Percentiles rank a stretch among this genome's conserved stretches.
phyloP scores from a whole-genome alignment of 768 basidiomycete genomes.

The Boletus rubroflammeus region DNA sequence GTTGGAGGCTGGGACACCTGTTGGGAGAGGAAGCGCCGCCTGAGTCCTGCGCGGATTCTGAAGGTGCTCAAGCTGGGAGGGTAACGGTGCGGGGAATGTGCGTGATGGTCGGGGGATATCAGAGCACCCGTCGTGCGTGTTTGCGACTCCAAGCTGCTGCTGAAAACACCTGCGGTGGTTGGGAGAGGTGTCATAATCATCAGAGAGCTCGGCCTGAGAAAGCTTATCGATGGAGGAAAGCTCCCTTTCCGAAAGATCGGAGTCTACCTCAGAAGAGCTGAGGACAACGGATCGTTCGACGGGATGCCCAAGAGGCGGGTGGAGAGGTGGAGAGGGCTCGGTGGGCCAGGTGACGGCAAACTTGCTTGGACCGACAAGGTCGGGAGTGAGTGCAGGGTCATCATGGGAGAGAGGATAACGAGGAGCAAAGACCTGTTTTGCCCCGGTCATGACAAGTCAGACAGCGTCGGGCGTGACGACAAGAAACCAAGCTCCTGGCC shows the following conservation, averaged over 20 bases:
- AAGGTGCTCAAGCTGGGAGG: slow-evolving; percentile 72
- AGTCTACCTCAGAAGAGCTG: slow-evolving; percentile 51
- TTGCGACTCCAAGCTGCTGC: slow-evolving; percentile 21
- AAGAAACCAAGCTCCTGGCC: slow-evolving; percentile 16
- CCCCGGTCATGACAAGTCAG: slow-evolving; percentile 25
- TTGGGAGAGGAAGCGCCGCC: slow-evolving; percentile 6
- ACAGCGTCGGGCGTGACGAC: slow-evolving; percentile 2
- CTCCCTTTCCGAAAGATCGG: slow-evolving; percentile 48
- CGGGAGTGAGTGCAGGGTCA: slow-evolving; percentile 43
- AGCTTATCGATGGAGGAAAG: slow-evolving; percentile 27
- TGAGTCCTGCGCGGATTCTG: slow-evolving; percentile 57
- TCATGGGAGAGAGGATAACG: slow-evolving; percentile 44
- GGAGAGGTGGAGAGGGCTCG: slow-evolving; percentile 40
- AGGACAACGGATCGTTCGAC: slow-evolving; percentile 39
- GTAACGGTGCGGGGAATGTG: slow-evolving; percentile 76
- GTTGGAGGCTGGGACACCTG: slow-evolving; percentile 16
- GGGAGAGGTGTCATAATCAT: slow-evolving; percentile 27
- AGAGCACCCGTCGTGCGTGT: slow-evolving; percentile 24
- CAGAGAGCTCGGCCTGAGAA: slow-evolving; percentile 32
- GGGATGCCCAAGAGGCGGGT: slow-evolving; percentile 31
- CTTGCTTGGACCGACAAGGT: slow-evolving; percentile 48
- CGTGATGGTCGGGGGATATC: slow-evolving; percentile 60
- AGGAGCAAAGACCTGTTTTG: slow-evolving; percentile 42
- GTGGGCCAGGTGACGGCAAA: slow-evolving; percentile 60
- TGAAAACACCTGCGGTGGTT: slow-evolving; percentile 24